Evolutionary conservation across 495 filamentous ascomycete genomes (phyloP).

Genomic region (Penicillium longicatenatum): DNA sequence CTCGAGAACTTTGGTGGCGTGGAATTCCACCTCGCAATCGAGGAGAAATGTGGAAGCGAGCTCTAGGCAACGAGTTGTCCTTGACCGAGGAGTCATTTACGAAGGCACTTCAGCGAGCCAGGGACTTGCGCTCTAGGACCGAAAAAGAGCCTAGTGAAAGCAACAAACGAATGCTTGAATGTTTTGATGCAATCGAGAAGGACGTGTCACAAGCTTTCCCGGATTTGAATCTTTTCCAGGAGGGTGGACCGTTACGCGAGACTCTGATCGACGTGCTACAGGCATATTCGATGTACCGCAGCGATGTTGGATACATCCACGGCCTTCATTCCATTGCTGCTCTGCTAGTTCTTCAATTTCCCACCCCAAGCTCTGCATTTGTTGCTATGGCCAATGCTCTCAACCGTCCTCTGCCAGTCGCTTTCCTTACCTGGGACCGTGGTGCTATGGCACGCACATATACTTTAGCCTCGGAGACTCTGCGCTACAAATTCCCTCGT

Average conservation of each 20-base stretch:
- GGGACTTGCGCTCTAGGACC: slow-evolving; percentile 58
- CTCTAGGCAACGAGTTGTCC: slow-evolving; percentile 86
- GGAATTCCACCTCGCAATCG: slow-evolving; percentile 79
- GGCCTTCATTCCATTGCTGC: slow-evolving; percentile 88
- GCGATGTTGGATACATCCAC: slow-evolving; percentile 86
- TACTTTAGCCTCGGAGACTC: slow-evolving; percentile 66
- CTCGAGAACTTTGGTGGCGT: slow-evolving; percentile 91
- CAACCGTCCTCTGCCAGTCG: slow-evolving; percentile 84
- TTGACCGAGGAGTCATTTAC: slow-evolving; percentile 75
- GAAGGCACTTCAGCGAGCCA: slow-evolving; percentile 75
- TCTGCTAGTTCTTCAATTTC: slow-evolving; percentile 81
- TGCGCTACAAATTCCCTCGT: slow-evolving; percentile 70
- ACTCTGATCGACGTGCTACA: slow-evolving; percentile 77
- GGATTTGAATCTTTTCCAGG: slow-evolving; percentile 82
- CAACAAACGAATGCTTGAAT: slow-evolving; percentile 51
- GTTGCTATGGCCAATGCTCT: slow-evolving; percentile 82
- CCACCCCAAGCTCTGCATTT: slow-evolving; percentile 72
- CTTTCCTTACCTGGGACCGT: slow-evolving; percentile 79
- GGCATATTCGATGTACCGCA: slow-evolving; percentile 92
- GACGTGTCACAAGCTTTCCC: slow-evolving; percentile 76
- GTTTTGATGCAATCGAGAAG: slow-evolving; percentile 68
- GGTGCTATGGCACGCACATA: slow-evolving; percentile 73
- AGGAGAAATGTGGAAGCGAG: slow-evolving; percentile 81
- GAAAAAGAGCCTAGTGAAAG: slow-evolving; percentile 49
- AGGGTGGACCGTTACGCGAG: slow-evolving; percentile 71